Evolutionary conservation across 2,329 filamentous ascomycete species (phyloP).

Genomic region (Fusarium liriodendri): DNA sequence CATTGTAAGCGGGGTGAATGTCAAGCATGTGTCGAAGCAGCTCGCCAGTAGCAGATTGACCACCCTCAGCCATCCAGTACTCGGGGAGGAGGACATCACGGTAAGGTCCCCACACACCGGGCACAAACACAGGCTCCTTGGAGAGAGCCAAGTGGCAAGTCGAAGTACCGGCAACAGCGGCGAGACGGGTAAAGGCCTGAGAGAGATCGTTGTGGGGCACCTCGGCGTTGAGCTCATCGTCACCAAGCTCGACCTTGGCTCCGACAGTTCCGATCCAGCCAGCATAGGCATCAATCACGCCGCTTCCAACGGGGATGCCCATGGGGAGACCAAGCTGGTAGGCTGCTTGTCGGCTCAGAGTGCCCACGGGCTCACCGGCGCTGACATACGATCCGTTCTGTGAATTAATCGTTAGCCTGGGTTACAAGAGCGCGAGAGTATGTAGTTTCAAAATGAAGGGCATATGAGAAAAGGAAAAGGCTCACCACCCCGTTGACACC

Average conservation of each 20-base stretch:
- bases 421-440: background rate
- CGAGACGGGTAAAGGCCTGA: slow-evolving; percentile 92
- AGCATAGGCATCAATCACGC: slow-evolving; percentile 98
- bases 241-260: slow-evolving; percentile 84
- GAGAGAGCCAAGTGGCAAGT: slow-evolving; percentile 99
- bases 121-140: slow-evolving; percentile 89
- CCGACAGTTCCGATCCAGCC: slow-evolving; percentile 99
- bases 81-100: slow-evolving; percentile 90
- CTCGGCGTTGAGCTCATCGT: slow-evolving; percentile 73
- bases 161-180: slow-evolving; percentile 94
- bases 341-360: slow-evolving; percentile 84
- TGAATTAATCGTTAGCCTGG: slow-evolving; percentile 22
- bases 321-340: slow-evolving; percentile 84
- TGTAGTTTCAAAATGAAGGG: slow-evolving; percentile 1
- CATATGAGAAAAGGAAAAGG: slow-evolving; percentile 46
- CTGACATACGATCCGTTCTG: slow-evolving; percentile 94
- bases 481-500: slow-evolving; percentile 95
- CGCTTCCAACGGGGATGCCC: slow-evolving; percentile 92
- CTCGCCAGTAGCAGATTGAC: slow-evolving; percentile 95
- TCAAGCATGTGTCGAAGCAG: slow-evolving; percentile 94
- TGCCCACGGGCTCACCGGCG: slow-evolving; percentile 90
- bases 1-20: slow-evolving; percentile 89
- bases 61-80: slow-evolving; percentile 97
- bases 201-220: slow-evolving; percentile 85
- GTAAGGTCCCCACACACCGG: slow-evolving; percentile 97